These are phyloP conservation scores for Euptelea pleiosperma DNA, from an alignment of 164 flowering plant genomes.

Conservation along the genomic window DNA sequence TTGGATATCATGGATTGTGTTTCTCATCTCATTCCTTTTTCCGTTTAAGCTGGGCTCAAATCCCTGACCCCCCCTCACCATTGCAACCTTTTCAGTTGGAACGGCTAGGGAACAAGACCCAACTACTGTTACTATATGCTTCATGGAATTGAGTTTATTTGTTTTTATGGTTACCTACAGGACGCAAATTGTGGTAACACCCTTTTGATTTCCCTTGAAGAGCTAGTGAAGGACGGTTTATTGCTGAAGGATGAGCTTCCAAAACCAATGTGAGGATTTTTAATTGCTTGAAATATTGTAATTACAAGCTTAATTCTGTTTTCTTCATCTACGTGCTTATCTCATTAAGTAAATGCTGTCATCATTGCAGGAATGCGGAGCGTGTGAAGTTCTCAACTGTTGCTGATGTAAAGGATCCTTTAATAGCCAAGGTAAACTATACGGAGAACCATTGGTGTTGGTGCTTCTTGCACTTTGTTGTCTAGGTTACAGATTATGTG, in stretches of 20 bases:
- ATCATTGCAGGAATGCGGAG: slow-evolving; percentile 48
- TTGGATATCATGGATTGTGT: neutral
- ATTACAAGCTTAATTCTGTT: neutral
- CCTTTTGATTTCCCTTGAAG: slow-evolving; percentile 89
- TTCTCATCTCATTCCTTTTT: neutral
- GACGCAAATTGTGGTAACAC: slow-evolving; percentile 99
- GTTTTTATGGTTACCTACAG: slow-evolving; percentile 38
- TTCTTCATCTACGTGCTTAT: neutral
- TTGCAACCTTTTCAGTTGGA: too few species aligned
- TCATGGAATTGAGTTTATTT: neutral
- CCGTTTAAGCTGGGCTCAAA: neutral
- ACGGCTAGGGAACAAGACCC: neutral
- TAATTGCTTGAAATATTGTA: slow-evolving; percentile 5
- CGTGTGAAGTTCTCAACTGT: slow-evolving; percentile 55
- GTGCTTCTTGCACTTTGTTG: neutral
- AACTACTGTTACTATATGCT: neutral
- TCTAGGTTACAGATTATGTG: neutral
- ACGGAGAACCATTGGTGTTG: neutral
- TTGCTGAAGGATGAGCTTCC: slow-evolving; percentile 79
- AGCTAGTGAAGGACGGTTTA: slow-evolving; percentile 89
- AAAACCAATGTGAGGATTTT: slow-evolving; percentile 57
- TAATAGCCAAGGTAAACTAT: slow-evolving; percentile 66
- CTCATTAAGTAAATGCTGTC: neutral
- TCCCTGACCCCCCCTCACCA: neutral
- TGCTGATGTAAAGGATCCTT: slow-evolving; percentile 76